Conservation (phyloP, 1,284 basidiomycete species). For the Neolentinus lepideus region DNA sequence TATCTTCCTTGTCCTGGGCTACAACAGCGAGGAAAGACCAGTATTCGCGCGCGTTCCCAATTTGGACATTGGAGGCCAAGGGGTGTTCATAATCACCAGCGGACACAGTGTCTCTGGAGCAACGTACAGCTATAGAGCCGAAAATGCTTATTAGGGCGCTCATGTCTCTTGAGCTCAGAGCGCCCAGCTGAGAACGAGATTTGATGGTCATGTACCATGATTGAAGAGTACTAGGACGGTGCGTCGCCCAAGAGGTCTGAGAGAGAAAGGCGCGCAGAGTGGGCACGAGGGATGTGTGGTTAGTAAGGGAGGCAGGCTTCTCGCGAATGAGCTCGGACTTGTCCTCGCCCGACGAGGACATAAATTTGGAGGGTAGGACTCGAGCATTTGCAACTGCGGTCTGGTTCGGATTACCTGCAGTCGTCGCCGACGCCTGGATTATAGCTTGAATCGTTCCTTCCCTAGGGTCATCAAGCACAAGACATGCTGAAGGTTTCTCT, state of each 20-base stretch:
- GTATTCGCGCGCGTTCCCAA: slow-evolving; percentile 15
- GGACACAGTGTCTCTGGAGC: slow-evolving; percentile 8
- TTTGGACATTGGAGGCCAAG: slow-evolving; percentile 15
- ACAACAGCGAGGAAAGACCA: slow-evolving; percentile 27
- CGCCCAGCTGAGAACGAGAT: slow-evolving; percentile 17
- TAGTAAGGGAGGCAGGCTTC: background rate
- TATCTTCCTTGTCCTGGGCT: slow-evolving; percentile 20
- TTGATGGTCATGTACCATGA: slow-evolving; percentile 26
- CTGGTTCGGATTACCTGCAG: too few relatives aligned
- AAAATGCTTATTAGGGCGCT: slow-evolving; percentile 33
- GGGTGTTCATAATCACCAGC: slow-evolving; percentile 17
- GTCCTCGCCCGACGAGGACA: too few relatives aligned
- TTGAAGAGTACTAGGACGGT: slow-evolving; percentile 24
- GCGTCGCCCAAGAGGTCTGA: slow-evolving; percentile 13
- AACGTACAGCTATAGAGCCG: slow-evolving; percentile 32
- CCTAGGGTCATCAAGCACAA: too few relatives aligned
- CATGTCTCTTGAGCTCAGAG: slow-evolving; percentile 23
- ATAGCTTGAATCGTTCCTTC: too few relatives aligned
- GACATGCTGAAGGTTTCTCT: too few relatives aligned
- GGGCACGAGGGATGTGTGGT: slow-evolving; percentile 15
- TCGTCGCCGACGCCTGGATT: too few relatives aligned
- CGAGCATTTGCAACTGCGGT: too few relatives aligned
- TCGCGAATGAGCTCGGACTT: too few relatives aligned
- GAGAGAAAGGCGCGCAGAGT: slow-evolving; percentile 21
- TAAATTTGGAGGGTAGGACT: too few relatives aligned